Percentiles rank a stretch among this genome's conserved stretches.
Conservation (phyloP, 257 asterid genomes). For the Coffea eugenioides region DNA sequence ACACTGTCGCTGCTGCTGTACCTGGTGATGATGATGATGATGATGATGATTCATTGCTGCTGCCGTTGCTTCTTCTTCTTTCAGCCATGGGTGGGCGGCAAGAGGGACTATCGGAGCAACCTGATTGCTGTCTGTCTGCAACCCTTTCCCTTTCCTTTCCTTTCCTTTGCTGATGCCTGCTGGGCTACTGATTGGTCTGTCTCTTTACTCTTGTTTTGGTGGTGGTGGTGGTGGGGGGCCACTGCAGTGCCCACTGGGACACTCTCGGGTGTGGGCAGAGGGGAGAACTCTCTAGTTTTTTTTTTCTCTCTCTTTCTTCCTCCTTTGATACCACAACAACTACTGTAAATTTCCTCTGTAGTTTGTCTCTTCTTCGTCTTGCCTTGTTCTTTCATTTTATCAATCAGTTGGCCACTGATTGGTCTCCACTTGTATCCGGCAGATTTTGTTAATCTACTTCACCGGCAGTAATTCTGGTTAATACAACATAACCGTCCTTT, state of each 20-base stretch:
- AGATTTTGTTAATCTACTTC: too few relatives aligned
- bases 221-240: background rate
- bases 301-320: background rate
- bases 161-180: background rate
- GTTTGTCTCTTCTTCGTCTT: conserved; percentile 5
- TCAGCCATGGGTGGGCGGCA: conserved; percentile 48
- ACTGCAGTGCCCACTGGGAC: background rate
- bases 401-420: conserved; percentile 1
- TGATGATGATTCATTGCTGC: conserved; percentile 24
- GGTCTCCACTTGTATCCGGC: too few relatives aligned
- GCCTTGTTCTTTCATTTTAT: background rate
- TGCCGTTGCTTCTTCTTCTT: conserved; percentile 31
- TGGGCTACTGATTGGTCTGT: conserved; percentile 9
- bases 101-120: background rate
- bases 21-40: conserved; percentile 29
- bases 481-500: too few relatives aligned
- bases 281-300: background rate
- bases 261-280: background rate
- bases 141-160: too few relatives aligned
- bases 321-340: too few relatives aligned
- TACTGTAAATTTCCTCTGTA: too few relatives aligned
- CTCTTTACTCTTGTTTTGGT: background rate
- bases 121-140: conserved; percentile 8
- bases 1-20: conserved; percentile 32
- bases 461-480: too few relatives aligned